phyloP scores from a whole-genome alignment of 2,329 filamentous ascomycete genomes.

The Apiospora saccharicola region DNA sequence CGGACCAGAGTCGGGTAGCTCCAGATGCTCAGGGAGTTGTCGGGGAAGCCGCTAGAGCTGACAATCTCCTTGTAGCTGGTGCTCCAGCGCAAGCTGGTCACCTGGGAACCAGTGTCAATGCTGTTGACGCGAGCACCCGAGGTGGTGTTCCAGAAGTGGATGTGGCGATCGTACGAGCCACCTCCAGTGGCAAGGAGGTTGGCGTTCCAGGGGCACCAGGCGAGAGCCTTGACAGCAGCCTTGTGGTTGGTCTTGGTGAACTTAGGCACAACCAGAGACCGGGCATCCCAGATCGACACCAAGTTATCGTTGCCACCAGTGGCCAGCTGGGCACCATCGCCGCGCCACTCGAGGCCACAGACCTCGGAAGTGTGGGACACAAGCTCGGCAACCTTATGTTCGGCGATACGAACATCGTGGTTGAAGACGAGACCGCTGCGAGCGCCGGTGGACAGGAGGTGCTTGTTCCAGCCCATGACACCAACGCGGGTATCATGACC shows the following conservation, averaged over 20 bases:
- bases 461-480: conserved; percentile 99
- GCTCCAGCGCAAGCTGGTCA: conserved; percentile 96
- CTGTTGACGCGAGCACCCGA: conserved; percentile 97
- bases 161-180: conserved; percentile 95
- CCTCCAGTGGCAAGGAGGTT: conserved; percentile 97
- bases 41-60: conserved; percentile 96
- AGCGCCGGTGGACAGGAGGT: conserved; percentile 92
- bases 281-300: conserved; percentile 98
- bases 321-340: conserved; percentile 94
- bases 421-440: conserved; percentile 96
- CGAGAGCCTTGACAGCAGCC: conserved; percentile 95
- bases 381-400: conserved; percentile 98
- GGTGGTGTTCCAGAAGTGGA: conserved; percentile 99
- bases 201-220: conserved; percentile 99
- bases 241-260: conserved; percentile 99
- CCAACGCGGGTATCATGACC: conserved; percentile 96
- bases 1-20: conserved; percentile 97
- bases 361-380: conserved; percentile 98
- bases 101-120: conserved; percentile 97
- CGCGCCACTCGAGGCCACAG: conserved; percentile 96
- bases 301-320: conserved; percentile 99
- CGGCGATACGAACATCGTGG: conserved; percentile 95
- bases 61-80: conserved; percentile 98
- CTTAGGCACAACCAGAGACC: conserved; percentile 90
- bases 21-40: conserved; percentile 99